These are phyloP conservation scores for Gentiana straminea DNA, from an alignment of 257 asterid genomes.

Conservation along the genomic window DNA sequence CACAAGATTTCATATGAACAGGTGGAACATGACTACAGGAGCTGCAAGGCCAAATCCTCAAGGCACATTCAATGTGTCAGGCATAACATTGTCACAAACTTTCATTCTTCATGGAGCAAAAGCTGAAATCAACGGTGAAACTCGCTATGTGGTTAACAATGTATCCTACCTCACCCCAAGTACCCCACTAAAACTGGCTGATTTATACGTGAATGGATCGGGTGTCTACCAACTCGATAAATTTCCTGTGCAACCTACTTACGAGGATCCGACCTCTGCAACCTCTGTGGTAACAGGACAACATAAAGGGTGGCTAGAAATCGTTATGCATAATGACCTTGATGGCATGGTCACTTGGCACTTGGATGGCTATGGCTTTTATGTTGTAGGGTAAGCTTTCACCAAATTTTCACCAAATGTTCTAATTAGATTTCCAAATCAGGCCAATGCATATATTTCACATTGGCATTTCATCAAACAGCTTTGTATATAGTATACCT, in stretches of 20 bases:
- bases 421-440: too few relatives aligned
- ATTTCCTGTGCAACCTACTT: slow-evolving; percentile 35
- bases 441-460: neutral
- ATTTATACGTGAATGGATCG: slow-evolving; percentile 44
- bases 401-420: neutral
- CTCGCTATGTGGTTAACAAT: slow-evolving; percentile 37
- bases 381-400: slow-evolving; percentile 50
- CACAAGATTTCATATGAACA: slow-evolving; percentile 8
- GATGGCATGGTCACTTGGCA: slow-evolving; percentile 49
- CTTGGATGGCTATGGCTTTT: slow-evolving; percentile 62
- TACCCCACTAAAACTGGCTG: slow-evolving; percentile 58
- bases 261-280: slow-evolving; percentile 15
- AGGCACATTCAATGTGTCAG: slow-evolving; percentile 61
- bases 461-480: too few relatives aligned
- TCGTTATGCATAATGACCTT: slow-evolving; percentile 40
- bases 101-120: slow-evolving; percentile 43
- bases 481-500: too few relatives aligned
- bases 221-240: slow-evolving; percentile 47
- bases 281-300: slow-evolving; percentile 41
- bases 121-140: slow-evolving; percentile 8
- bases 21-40: slow-evolving; percentile 62
- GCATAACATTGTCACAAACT: slow-evolving; percentile 55
- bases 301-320: slow-evolving; percentile 65
- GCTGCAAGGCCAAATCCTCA: slow-evolving; percentile 77
- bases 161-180: slow-evolving; percentile 39